Percentiles rank a stretch among this genome's conserved stretches.
Conservation (phyloP, 306 rosid species). For the Arachis hypogaea region DNA sequence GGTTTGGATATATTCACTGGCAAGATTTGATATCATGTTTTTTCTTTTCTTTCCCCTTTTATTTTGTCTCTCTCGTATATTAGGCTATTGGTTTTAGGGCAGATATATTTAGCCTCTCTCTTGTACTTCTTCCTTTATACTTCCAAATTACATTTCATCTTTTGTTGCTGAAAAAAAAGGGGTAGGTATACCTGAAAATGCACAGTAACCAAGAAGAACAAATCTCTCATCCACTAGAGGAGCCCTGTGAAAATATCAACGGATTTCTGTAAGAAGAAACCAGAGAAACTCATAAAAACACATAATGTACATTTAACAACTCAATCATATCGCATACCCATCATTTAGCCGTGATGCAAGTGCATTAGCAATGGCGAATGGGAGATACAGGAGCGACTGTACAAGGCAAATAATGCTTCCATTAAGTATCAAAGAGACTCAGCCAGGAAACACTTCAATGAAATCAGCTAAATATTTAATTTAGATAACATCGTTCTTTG, state of each 20-base stretch:
- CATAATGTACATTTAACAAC: neutral
- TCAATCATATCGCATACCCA: constrained; percentile 63
- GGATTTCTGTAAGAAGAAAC: constrained; percentile 36
- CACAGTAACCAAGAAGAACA: constrained; percentile 80
- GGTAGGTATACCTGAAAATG: constrained; percentile 59
- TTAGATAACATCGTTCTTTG: neutral
- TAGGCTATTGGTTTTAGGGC: too few species aligned
- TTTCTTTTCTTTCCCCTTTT: neutral
- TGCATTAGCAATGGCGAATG: constrained; percentile 86
- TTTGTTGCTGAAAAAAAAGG: neutral
- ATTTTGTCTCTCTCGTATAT: too few species aligned
- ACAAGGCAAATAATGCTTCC: constrained; percentile 28
- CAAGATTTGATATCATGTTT: neutral
- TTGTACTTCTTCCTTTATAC: constrained; percentile 17
- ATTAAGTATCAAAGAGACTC: constrained; percentile 29
- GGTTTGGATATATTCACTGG: neutral
- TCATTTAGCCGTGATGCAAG: constrained; percentile 79
- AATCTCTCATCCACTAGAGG: constrained; percentile 78
- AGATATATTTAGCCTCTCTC: neutral
- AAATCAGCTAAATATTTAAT: constrained; percentile 10
- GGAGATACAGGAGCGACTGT: constrained; percentile 86
- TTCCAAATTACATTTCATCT: constrained; percentile 1
- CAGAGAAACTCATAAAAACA: constrained; percentile 17
- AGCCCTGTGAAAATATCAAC: constrained; percentile 58
- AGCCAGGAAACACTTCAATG: constrained; percentile 1